Percentiles rank a stretch among this genome's conserved stretches.
Conservation (phyloP, 2,329 filamentous ascomycete genomes). For the Fusarium bactridioides region DNA sequence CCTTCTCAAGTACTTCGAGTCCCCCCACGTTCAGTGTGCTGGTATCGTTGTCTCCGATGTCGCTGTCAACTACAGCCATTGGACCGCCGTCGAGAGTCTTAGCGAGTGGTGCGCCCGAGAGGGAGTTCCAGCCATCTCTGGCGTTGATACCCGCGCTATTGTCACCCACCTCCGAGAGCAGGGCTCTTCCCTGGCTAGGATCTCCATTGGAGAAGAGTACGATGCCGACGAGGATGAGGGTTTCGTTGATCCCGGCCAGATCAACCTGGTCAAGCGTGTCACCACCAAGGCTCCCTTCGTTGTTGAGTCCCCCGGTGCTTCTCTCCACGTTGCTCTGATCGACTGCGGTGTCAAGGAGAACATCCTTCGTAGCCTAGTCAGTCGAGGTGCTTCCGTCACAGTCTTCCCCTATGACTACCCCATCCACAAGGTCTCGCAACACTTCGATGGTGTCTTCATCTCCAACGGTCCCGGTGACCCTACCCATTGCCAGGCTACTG, state of each 20-base stretch:
- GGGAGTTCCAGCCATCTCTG: conserved; percentile 94
- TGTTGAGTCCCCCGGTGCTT: conserved; percentile 82
- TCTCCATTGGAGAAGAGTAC: conserved; percentile 96
- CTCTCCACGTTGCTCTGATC: conserved; percentile 90
- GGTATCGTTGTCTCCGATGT: conserved; percentile 97
- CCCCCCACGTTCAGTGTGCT: conserved; percentile 94
- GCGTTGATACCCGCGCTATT: conserved; percentile 95
- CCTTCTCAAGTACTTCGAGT: conserved; percentile 97
- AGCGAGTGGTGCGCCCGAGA: conserved; percentile 95
- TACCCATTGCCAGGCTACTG: conserved; percentile 93
- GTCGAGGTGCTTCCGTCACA: conserved; percentile 89
- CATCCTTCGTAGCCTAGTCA: conserved; percentile 93
- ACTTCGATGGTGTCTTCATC: conserved; percentile 99
- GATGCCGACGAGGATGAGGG: conserved; percentile 98
- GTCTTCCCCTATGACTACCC: conserved; percentile 97
- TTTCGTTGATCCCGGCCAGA: conserved; percentile 92
- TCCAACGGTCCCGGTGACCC: conserved; percentile 98
- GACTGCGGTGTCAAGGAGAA: conserved; percentile 99
- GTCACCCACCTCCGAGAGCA: conserved; percentile 96
- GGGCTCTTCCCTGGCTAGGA: conserved; percentile 93
- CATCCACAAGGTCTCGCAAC: conserved; percentile 96
- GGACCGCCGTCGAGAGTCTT: conserved; percentile 96
- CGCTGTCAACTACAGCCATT: conserved; percentile 94
- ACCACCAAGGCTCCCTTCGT: conserved; percentile 99
- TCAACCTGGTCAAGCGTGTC: conserved; percentile 95